These are phyloP conservation scores for Vitis rupestris DNA, from an alignment of 164 flowering plant genomes.

Conservation along the genomic window DNA sequence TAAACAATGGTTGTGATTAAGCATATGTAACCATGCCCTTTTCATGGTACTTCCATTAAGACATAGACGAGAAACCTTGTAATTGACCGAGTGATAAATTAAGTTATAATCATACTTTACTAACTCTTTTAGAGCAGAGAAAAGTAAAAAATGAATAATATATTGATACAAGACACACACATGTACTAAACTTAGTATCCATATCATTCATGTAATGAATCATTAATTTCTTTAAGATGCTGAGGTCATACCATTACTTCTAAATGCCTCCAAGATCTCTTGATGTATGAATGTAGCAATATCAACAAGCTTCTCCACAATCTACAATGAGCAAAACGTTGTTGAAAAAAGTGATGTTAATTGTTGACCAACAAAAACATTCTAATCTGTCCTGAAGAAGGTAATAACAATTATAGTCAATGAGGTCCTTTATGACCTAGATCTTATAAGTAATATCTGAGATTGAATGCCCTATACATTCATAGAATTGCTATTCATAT, in stretches of 20 bases:
- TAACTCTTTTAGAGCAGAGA: background rate
- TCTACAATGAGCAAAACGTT: slow-evolving; percentile 39
- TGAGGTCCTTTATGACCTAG: background rate
- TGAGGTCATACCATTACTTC: slow-evolving; percentile 37
- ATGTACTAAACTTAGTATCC: background rate
- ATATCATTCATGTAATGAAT: background rate
- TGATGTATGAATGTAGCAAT: slow-evolving; percentile 58
- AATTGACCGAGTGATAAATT: no score
- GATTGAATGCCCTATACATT: background rate
- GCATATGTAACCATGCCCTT: no score
- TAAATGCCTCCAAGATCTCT: slow-evolving; percentile 59
- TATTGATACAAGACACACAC: background rate
- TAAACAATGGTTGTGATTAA: no score
- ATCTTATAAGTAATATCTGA: background rate
- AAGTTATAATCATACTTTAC: background rate
- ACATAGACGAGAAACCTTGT: no score
- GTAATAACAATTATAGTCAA: background rate
- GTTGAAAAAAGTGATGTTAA: background rate
- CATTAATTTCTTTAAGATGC: background rate
- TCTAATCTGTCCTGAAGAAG: background rate
- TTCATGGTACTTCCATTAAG: no score
- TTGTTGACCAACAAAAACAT: slow-evolving; percentile 1
- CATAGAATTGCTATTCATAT: background rate
- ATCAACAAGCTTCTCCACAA: slow-evolving; percentile 80
- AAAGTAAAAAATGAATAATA: background rate